Evolutionary conservation across 1,284 basidiomycete genomes (phyloP).

Genomic region (Exobasidium cylindrosporum): DNA sequence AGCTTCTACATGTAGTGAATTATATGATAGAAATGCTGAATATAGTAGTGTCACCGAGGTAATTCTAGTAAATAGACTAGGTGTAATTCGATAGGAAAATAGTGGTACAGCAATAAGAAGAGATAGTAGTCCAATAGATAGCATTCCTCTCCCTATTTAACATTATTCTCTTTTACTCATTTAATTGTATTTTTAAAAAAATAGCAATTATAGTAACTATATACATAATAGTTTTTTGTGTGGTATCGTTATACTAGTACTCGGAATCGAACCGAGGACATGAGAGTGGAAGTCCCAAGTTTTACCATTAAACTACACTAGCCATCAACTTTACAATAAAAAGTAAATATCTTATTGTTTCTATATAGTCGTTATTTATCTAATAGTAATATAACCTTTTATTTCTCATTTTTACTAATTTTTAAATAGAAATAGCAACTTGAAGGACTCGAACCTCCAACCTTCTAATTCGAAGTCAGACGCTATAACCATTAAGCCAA

Average conservation of each 20-base stretch:
- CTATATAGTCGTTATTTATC: neutral
- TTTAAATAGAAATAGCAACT: slow-evolving; percentile 4
- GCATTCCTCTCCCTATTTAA: slow-evolving; percentile 18
- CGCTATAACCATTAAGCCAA: slow-evolving; percentile 6
- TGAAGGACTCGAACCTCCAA: slow-evolving; percentile 3
- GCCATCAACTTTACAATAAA: neutral
- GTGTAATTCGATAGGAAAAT: slow-evolving; percentile 38
- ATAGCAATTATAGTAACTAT: slow-evolving; percentile 2
- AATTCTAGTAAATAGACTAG: slow-evolving; percentile 13
- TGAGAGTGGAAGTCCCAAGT: slow-evolving; percentile 16
- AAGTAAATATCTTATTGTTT: neutral
- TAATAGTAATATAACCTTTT: too few relatives aligned
- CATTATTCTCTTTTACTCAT: slow-evolving; percentile 5
- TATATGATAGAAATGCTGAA: slow-evolving; percentile 24
- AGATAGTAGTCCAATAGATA: slow-evolving; percentile 29
- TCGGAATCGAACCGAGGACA: slow-evolving; percentile 3
- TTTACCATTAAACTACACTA: slow-evolving; percentile 23
- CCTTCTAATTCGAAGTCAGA: slow-evolving; percentile 7
- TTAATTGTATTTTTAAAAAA: slow-evolving; percentile 1
- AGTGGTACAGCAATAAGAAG: slow-evolving; percentile 32
- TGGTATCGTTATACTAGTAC: slow-evolving; percentile 5
- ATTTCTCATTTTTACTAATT: neutral
- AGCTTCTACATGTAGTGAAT: slow-evolving; percentile 20
- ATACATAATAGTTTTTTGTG: neutral
- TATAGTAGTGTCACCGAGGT: slow-evolving; percentile 1